Conservation (phyloP, 768 basidiomycete species). For the Russula abietina region DNA sequence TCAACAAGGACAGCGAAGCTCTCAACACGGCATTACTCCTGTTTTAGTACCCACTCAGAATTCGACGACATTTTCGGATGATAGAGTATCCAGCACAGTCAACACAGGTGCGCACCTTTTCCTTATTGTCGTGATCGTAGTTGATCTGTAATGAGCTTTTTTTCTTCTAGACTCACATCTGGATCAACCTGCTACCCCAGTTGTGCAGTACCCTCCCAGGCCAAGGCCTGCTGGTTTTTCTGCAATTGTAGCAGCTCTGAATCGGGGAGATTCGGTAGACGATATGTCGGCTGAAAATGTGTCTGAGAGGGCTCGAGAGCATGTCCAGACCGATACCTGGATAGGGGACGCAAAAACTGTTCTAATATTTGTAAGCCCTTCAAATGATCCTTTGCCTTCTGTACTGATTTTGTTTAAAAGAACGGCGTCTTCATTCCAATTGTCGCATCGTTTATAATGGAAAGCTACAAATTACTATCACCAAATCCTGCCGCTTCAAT, state of each 20-base stretch:
- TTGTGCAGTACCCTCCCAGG: neutral
- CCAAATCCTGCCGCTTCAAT: neutral
- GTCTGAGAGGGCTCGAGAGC: neutral
- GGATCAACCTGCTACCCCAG: too few species aligned
- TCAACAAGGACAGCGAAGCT: too few species aligned
- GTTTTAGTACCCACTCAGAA: neutral
- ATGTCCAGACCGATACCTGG: neutral
- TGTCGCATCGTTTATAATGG: conserved; percentile 24
- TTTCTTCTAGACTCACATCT: too few species aligned
- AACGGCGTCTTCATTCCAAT: conserved; percentile 26
- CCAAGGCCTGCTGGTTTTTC: conserved; percentile 6
- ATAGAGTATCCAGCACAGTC: neutral
- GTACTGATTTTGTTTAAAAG: conserved; percentile 5
- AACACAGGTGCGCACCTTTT: neutral
- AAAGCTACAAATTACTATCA: conserved; percentile 22
- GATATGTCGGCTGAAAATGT: too few species aligned
- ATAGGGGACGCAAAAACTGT: conserved; percentile 17
- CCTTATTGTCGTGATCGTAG: too few species aligned
- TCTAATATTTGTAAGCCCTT: conserved; percentile 19
- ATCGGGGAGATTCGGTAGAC: neutral
- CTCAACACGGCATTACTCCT: neutral
- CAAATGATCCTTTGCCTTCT: neutral
- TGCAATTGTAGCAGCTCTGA: too few species aligned
- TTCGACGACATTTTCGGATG: too few species aligned
- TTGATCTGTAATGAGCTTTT: too few species aligned